Evolutionary conservation across 2,329 filamentous ascomycete species (phyloP).

Genomic region (Sporothrix curviconia): DNA sequence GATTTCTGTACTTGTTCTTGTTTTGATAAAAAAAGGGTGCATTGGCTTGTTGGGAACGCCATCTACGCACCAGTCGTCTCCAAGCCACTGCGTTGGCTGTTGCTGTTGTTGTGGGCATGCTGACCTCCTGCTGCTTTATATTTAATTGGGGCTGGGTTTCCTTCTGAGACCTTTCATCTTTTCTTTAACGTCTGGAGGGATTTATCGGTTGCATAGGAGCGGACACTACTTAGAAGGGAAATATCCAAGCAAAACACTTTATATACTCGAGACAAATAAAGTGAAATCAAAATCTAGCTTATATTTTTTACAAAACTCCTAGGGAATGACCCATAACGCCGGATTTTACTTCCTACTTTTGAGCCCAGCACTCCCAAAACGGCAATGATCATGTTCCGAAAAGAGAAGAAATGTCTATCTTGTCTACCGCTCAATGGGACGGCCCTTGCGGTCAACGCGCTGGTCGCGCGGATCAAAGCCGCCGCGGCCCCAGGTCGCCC

Average conservation of each 20-base stretch:
- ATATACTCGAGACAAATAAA: not conserved
- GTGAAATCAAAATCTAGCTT: too few species aligned
- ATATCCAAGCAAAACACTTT: constrained; percentile 8
- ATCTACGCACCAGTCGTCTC: too few species aligned
- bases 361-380: too few species aligned
- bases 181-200: not conserved
- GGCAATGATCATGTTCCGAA: too few species aligned
- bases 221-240: constrained; percentile 11
- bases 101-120: too few species aligned
- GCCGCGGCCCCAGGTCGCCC: constrained; percentile 90
- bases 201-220: constrained; percentile 14
- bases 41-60: too few species aligned
- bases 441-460: constrained; percentile 80
- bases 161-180: too few species aligned
- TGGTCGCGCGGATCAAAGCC: constrained; percentile 89
- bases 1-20: too few species aligned
- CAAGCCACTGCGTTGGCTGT: too few species aligned
- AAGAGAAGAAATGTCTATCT: not conserved
- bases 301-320: not conserved
- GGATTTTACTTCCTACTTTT: not conserved
- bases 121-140: too few species aligned
- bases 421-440: constrained; percentile 43
- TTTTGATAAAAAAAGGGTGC: too few species aligned
- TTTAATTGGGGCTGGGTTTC: not conserved
- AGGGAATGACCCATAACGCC: not conserved